These are phyloP conservation scores for Rhynchosporium agropyri DNA, from an alignment of 2,329 filamentous ascomycete species.

Conservation along the genomic window DNA sequence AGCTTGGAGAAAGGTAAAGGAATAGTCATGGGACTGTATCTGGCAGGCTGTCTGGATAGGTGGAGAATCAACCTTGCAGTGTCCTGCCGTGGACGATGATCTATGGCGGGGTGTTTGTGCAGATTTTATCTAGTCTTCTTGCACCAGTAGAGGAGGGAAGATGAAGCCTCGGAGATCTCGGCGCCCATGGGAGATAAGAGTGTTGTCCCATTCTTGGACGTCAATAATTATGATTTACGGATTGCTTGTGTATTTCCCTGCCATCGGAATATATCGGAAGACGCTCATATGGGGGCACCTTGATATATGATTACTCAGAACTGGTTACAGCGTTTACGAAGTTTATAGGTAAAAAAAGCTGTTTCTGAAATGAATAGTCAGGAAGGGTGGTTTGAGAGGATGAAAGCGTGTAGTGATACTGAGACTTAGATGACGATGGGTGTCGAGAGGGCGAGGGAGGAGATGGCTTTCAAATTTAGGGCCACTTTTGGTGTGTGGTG, in stretches of 20 bases:
- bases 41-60: not conserved
- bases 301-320: not conserved
- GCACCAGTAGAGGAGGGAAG: not conserved
- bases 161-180: not conserved
- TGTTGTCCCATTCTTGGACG: not conserved
- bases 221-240: not conserved
- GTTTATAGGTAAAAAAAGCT: not conserved
- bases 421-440: not conserved
- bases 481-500: not conserved
- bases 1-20: not conserved
- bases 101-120: not conserved
- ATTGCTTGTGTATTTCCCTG: not conserved
- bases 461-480: not conserved
- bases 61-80: not conserved
- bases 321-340: not conserved
- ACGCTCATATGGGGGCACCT: no score
- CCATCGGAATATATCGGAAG: no score
- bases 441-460: not conserved
- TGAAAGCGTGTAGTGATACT: not conserved
- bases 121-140: not conserved
- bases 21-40: not conserved
- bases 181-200: not conserved
- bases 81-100: not conserved
- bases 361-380: not conserved
- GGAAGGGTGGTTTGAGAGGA: not conserved